Evolutionary conservation across 495 filamentous ascomycete genomes (phyloP), one percentile per base, ranked within the genome.

Genomic region (Bacidia rubella): DNA sequence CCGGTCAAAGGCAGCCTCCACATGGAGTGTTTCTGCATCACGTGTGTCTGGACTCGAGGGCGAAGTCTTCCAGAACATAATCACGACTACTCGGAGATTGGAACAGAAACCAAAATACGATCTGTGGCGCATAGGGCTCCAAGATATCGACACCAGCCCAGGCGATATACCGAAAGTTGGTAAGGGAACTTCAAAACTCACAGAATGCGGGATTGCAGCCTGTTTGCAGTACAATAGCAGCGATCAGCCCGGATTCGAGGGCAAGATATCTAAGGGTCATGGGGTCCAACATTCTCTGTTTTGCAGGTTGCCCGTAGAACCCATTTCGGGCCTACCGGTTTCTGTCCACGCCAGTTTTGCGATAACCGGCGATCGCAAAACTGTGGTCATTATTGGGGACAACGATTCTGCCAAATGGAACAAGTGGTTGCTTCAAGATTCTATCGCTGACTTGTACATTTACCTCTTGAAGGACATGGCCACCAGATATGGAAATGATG

Each of bases 151-250:
- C 20, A 44, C 26, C 2, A 38, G 52, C 10, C 59, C 59, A 27
- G 42, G 53, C 0, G 23, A 46, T 9, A 25, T 68, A 2, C 38
- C 40, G 15, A 52, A 47, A 2, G 58, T 43, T 26, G 54, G 55
- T 1, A 58, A 57, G 49, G 52, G 55, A 20, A 29, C 57, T 12
- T 60, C 55, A 35, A 68, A 71, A 25, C 50, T 64, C 27, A 58
- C 64, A 21, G 64, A 62, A 48, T 69, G 65, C 52, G 67, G 69
- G 1, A 54, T 72, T 35, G 69, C 69, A 25, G 66, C 59, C 9
- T 52, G 57, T 40, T 22, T 52, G 15, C 47, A 46, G 17, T 29
- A 11, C 10, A 29, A 21, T 15, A 41, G 12, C 0, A 25, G 1
- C 1, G 17, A 44, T 21, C 3, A 24, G 17, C 11, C 25, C 10